Conservation (phyloP, 2,329 filamentous ascomycete species). For the Ophiognomonia clavigignenti-juglandacearum region DNA sequence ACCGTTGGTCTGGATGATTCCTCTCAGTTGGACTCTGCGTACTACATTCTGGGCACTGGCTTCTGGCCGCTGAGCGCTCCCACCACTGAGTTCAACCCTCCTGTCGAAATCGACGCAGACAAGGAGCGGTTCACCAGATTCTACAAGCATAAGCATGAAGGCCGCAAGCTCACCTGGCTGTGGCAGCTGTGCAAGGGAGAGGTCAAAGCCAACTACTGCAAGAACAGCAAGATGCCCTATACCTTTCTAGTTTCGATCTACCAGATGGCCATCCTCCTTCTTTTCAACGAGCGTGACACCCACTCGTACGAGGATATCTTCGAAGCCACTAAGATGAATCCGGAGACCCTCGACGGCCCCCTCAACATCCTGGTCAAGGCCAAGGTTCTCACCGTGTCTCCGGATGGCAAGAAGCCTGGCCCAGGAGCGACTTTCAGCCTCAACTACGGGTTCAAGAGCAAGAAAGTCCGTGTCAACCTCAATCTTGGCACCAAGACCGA, state of each 20-base stretch:
- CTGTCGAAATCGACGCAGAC: conserved; percentile 76
- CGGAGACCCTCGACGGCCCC: conserved; percentile 81
- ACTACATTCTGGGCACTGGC: conserved; percentile 89
- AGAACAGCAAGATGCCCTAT: conserved; percentile 82
- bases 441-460: conserved; percentile 95
- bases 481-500: conserved; percentile 94
- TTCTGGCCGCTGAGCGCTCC: conserved; percentile 94
- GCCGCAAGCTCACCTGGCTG: conserved; percentile 93
- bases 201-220: conserved; percentile 89
- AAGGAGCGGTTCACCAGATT: conserved; percentile 87
- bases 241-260: conserved; percentile 97
- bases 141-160: conserved; percentile 95
- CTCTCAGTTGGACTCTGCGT: conserved; percentile 75
- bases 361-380: conserved; percentile 86
- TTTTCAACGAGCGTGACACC: conserved; percentile 89
- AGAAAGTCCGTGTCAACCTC: conserved; percentile 95
- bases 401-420: conserved; percentile 69
- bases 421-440: conserved; percentile 75
- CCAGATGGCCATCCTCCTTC: conserved; percentile 91
- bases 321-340: conserved; percentile 71
- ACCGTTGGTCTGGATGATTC: conserved; percentile 61
- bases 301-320: conserved; percentile 85
- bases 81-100: conserved; percentile 82
- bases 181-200: conserved; percentile 99
- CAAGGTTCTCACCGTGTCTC: conserved; percentile 73